Conservation (phyloP, 176 grass and related monocot genomes). For the Phoenix dactylifera region DNA sequence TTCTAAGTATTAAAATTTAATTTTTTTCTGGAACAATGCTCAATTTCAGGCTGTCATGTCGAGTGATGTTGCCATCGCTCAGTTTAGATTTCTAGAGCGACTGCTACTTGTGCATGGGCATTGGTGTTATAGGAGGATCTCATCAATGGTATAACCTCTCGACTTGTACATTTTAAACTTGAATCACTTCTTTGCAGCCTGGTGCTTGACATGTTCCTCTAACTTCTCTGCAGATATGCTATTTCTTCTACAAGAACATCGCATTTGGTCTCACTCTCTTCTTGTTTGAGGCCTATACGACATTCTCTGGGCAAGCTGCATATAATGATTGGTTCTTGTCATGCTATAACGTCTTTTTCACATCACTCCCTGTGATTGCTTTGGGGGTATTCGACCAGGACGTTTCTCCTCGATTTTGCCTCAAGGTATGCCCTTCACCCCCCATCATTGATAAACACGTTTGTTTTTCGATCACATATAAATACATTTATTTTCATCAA, state of each 20-base stretch:
- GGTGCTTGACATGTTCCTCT: neutral
- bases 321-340: constrained; percentile 80
- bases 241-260: constrained; percentile 98
- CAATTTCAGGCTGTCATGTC: constrained; percentile 83
- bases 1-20: too few relatives aligned
- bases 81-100: constrained; percentile 78
- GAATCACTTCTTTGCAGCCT: neutral
- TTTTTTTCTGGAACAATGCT: too few relatives aligned
- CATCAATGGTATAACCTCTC: constrained; percentile 50
- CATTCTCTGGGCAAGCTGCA: constrained; percentile 48
- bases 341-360: constrained; percentile 63
- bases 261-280: constrained; percentile 79
- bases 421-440: constrained; percentile 35
- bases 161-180: too few relatives aligned
- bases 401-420: constrained; percentile 67
- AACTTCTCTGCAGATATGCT: constrained; percentile 58
- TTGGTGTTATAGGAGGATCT: constrained; percentile 92
- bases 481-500: too few relatives aligned
- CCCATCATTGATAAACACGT: too few relatives aligned
- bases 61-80: constrained; percentile 84
- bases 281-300: constrained; percentile 54
- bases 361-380: constrained; percentile 70
- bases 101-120: constrained; percentile 90
- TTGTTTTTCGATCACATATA: too few relatives aligned
- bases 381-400: constrained; percentile 89